A percentile compares a stretch with the other conserved stretches of the same genome.
phyloP scores from a whole-genome alignment of 202 grass and related monocot genomes.

The Cymbopogon flexuosus region DNA sequence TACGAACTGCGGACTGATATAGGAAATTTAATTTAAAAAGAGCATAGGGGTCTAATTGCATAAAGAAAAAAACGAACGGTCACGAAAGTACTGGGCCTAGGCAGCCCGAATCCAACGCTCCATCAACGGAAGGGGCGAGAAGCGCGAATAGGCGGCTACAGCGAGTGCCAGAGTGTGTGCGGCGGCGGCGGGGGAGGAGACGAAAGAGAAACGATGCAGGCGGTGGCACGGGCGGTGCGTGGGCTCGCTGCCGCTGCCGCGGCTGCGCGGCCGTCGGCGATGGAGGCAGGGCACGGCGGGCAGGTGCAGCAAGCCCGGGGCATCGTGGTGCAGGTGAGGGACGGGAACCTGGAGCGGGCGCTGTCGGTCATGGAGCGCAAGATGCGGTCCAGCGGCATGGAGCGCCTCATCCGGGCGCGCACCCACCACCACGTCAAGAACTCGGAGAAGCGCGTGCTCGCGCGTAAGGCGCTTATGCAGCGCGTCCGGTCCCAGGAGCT shows the following conservation, averaged over 20 bases:
- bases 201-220: conserved; percentile 36
- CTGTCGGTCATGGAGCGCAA: conserved; percentile 63
- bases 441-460: conserved; percentile 85
- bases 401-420: conserved; percentile 59
- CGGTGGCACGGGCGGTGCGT: conserved; percentile 20
- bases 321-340: conserved; percentile 67
- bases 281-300: background rate
- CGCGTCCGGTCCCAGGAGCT: conserved; percentile 77
- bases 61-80: background rate
- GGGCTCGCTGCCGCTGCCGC: conserved; percentile 16
- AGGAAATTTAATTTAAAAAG: background rate
- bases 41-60: background rate
- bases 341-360: conserved; percentile 80
- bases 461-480: conserved; percentile 76
- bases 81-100: background rate
- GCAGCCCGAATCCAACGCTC: background rate
- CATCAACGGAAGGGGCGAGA: background rate
- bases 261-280: background rate
- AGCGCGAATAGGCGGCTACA: background rate
- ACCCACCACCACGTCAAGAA: conserved; percentile 72
- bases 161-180: background rate
- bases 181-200: conserved; percentile 19
- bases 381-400: conserved; percentile 78
- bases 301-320: conserved; percentile 47
- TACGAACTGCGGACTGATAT: background rate